These are phyloP conservation scores for Carex parvula DNA, from an alignment of 176 grass and related monocot genomes.

Conservation along the genomic window DNA sequence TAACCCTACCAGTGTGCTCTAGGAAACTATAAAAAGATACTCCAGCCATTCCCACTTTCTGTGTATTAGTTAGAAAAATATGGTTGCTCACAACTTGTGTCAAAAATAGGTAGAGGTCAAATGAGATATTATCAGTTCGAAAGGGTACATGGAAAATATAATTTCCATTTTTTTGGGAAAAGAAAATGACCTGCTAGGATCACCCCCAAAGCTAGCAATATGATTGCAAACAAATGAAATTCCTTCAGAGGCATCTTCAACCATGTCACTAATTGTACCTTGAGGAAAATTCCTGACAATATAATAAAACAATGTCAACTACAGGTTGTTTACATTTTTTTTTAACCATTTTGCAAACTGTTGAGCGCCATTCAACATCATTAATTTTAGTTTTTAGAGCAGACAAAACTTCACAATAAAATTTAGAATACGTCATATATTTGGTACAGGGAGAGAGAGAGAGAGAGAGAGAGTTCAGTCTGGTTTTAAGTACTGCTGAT, in stretches of 20 bases:
- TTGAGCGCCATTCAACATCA: not conserved
- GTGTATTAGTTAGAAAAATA: not conserved
- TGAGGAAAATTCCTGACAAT: conserved; percentile 91
- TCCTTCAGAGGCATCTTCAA: conserved; percentile 79
- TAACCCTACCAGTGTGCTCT: not conserved
- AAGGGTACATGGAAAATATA: not conserved
- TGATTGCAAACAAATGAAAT: conserved; percentile 86
- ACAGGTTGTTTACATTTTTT: not conserved
- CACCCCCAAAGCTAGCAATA: conserved; percentile 78
- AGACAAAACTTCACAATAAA: not conserved
- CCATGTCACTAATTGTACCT: conserved; percentile 86
- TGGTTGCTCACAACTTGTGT: not conserved
- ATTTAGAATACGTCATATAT: not conserved
- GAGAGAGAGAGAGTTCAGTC: not conserved
- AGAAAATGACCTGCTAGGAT: conserved; percentile 66
- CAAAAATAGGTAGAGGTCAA: not conserved
- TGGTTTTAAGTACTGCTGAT: not conserved
- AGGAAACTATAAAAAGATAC: not conserved
- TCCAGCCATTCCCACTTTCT: not conserved
- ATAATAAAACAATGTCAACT: not conserved
- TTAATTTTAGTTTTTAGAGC: not conserved
- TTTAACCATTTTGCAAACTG: not conserved
- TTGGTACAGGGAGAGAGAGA: not conserved
- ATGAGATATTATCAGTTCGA: not conserved
- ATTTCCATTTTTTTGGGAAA: not conserved